Percentiles rank a stretch among this genome's conserved stretches.
These are phyloP conservation scores for Globisporangium cederbergense DNA, from an alignment of 352 stramenopile genomes.

Conservation along the genomic window DNA sequence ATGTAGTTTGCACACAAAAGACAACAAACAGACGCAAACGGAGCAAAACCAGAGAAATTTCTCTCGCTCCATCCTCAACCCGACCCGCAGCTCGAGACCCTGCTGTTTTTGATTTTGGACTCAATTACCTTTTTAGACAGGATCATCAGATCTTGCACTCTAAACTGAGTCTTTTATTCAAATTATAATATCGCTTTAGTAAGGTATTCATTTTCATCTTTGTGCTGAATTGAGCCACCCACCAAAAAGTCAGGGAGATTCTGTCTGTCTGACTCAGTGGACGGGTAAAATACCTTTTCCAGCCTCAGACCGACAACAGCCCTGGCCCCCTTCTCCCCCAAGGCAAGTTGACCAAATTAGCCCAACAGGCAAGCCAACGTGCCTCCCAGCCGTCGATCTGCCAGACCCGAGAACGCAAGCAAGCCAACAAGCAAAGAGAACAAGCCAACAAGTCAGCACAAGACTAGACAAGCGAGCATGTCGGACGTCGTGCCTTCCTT, in stretches of 20 bases:
- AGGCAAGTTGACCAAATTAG: slow-evolving; percentile 11
- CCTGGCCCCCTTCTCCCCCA: slow-evolving; percentile 1
- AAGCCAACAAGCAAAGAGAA: background rate
- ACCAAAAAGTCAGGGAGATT: background rate
- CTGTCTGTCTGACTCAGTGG: background rate
- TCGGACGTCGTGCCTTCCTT: slow-evolving; percentile 66
- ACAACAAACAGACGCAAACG: too few relatives aligned
- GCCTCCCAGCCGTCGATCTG: background rate
- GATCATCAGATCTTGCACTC: background rate
- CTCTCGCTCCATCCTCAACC: slow-evolving; percentile 1
- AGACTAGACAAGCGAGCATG: slow-evolving; percentile 26
- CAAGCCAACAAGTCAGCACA: background rate
- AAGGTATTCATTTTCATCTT: background rate
- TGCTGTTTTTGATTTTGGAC: background rate
- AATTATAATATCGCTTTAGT: background rate
- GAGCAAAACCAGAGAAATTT: slow-evolving; percentile 5
- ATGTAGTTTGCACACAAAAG: background rate
- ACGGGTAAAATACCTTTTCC: background rate
- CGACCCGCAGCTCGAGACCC: background rate
- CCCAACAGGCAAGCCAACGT: background rate
- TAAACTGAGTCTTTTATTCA: background rate
- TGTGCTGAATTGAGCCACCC: background rate
- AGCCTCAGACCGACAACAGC: background rate
- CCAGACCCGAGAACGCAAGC: background rate
- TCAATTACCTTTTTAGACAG: background rate